phyloP scores from a whole-genome alignment of 306 rosid genomes.

The Vicia sativa region DNA sequence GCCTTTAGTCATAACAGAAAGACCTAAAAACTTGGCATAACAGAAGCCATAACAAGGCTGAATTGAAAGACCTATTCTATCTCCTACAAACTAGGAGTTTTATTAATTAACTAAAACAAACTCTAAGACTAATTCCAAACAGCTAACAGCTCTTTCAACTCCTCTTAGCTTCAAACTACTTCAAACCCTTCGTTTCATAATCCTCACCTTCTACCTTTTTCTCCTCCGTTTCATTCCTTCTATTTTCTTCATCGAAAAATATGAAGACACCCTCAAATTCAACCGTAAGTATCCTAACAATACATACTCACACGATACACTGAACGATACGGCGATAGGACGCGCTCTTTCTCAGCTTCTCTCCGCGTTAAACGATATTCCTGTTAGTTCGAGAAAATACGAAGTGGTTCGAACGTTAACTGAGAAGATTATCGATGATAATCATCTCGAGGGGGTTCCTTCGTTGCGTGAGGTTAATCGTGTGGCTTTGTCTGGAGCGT shows the following conservation, averaged over 20 bases:
- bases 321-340: constrained; percentile 48
- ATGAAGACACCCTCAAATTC: not conserved
- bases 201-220: constrained; percentile 39
- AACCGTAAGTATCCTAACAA: not conserved
- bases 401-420: constrained; percentile 67
- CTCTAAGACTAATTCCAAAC: too few relatives aligned
- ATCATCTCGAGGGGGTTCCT: constrained; percentile 46
- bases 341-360: constrained; percentile 81
- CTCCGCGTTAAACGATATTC: constrained; percentile 52
- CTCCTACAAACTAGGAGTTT: too few relatives aligned
- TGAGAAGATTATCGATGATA: constrained; percentile 63
- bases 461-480: constrained; percentile 64
- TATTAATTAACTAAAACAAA: too few relatives aligned
- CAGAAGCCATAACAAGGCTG: too few relatives aligned
- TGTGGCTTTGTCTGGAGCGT: constrained; percentile 55
- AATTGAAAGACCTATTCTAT: too few relatives aligned
- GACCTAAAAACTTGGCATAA: too few relatives aligned
- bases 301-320: constrained; percentile 5
- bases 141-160: too few relatives aligned
- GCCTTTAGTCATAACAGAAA: too few relatives aligned
- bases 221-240: constrained; percentile 60
- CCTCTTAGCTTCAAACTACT: constrained; percentile 49
- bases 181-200: constrained; percentile 49
- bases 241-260: constrained; percentile 28
- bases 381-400: constrained; percentile 78